Base-by-base conservation (phyloP, 2,329 filamentous ascomycete genomes). In the Colletotrichum sp. region DNA sequence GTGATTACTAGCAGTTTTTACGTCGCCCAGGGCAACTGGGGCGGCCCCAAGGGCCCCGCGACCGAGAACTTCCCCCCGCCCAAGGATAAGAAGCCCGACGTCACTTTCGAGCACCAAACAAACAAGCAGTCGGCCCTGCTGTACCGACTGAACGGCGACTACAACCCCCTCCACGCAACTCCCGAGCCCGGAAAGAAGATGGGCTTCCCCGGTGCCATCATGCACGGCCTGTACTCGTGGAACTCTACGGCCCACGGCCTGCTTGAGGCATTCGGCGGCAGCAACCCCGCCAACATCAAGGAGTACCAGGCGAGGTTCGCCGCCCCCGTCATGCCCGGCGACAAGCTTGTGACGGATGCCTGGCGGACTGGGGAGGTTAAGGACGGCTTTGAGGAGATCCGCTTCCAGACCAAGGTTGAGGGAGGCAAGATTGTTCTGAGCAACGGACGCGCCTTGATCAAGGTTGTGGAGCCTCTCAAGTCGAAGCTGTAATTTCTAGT, bases 291-390 rank as follows among this genome's bases (percentile, higher is more conserved):
- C 79, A 98, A 96, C 81, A 89, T 98, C 80, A 95, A 92, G 86
- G 95, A 97, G 85, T 98, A 96, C 88, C 95, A 96, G 87, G 95
- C 95, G 22, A 90, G 96, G 59, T 98, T 98, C 83, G 95, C 95
- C 15, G 94, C 92, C 78, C 96, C 96, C 1, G 96, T 98, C 10
- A 93, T 92, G 83, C 95, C 95, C 0, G 95, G 94, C 26, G 95
- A 97, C 83, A 96, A 94, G 87, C 89, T 98, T 34, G 90, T 95
- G 44, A 95, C 93, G 8, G 92, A 95, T 82, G 95, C 95, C 67
- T 98, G 96, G 96, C 90, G 90, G 82, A 95, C 91, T 26, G 95
- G 95, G 2, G 87, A 93, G 80, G 85, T 87, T 80, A 89, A 92
- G 82, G 90, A 90, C 59, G 90, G 86, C 2, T 98, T 91, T 85